These are phyloP conservation scores for Hanseniaspora lachancei DNA, from an alignment of 805 yeast genomes.

Conservation along the genomic window DNA sequence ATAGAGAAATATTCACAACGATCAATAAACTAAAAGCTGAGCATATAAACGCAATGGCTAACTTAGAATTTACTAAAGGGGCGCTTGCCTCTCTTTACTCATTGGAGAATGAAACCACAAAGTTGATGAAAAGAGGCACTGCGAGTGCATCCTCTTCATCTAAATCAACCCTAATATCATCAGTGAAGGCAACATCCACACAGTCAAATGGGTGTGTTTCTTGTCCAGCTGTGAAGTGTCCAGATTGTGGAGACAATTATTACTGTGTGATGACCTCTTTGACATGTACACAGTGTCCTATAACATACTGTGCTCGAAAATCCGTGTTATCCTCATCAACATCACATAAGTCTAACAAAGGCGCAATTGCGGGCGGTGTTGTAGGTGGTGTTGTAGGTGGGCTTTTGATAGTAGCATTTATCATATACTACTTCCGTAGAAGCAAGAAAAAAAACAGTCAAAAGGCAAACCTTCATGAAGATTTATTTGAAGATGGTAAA, in stretches of 20 bases:
- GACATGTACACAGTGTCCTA: constrained; percentile 47
- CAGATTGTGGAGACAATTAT: constrained; percentile 39
- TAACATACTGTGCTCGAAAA: constrained; percentile 35
- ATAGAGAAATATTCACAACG: neutral
- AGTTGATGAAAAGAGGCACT: neutral
- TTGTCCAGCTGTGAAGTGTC: constrained; percentile 38
- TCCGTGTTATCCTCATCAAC: constrained; percentile 11
- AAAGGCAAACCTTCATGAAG: constrained; percentile 23
- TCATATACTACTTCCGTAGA: constrained; percentile 31
- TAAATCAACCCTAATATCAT: neutral
- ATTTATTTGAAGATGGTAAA: constrained; percentile 18
- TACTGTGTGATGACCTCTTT: constrained; percentile 43
- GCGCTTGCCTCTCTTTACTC: neutral
- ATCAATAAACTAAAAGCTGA: neutral
- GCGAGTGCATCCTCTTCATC: neutral
- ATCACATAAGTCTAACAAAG: constrained; percentile 26
- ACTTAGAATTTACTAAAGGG: neutral
- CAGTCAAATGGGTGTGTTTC: constrained; percentile 30
- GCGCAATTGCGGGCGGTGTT: constrained; percentile 64
- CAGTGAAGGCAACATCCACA: constrained; percentile 10
- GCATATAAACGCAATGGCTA: neutral
- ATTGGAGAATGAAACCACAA: neutral
- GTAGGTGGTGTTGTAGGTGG: constrained; percentile 46
- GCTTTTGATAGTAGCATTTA: constrained; percentile 27
- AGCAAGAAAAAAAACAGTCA: constrained; percentile 31